Percentiles rank a stretch among this genome's conserved stretches.
phyloP scores from a whole-genome alignment of 345 rosid genomes.

The Corchorus capsularis region DNA sequence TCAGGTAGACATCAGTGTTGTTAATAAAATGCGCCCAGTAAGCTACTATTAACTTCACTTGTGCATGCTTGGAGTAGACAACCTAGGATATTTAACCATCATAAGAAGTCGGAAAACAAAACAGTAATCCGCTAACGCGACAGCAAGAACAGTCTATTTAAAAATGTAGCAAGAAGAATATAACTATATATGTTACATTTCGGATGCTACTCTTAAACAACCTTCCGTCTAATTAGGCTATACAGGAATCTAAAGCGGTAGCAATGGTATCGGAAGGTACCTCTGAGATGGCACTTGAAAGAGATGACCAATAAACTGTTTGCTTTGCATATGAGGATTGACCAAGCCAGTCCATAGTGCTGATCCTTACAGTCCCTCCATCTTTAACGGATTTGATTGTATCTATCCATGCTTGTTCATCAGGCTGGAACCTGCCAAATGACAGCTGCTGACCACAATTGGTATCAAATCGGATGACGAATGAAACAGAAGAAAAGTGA shows the following conservation, averaged over 20 bases:
- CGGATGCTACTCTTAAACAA: too few relatives aligned
- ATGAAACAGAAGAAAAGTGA: not conserved
- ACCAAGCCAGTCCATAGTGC: conserved; percentile 94
- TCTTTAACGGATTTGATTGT: conserved; percentile 67
- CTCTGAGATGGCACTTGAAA: conserved; percentile 78
- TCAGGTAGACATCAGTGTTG: conserved; percentile 66
- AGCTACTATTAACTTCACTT: conserved; percentile 77
- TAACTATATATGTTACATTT: not conserved
- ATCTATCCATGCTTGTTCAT: conserved; percentile 89
- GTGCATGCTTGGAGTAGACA: conserved; percentile 79
- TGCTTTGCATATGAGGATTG: conserved; percentile 66
- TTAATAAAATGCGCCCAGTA: conserved; percentile 68
- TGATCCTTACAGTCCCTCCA: conserved; percentile 69
- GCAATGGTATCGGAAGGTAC: conserved; percentile 36
- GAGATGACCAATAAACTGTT: conserved; percentile 74
- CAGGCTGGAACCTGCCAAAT: conserved; percentile 66
- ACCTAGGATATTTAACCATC: conserved; percentile 40
- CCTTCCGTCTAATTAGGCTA: not conserved
- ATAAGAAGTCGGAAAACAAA: not conserved
- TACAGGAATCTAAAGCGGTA: not conserved
- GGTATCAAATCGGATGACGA: conserved; percentile 21
- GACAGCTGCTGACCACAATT: conserved; percentile 51
- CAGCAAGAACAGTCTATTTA: not conserved
- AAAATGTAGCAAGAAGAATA: too few relatives aligned
- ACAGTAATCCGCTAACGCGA: not conserved